Percentiles rank a stretch among this genome's conserved stretches.
Evolutionary conservation across 2,329 filamentous ascomycete genomes (phyloP).

Genomic region (Trichophyton schoenleinii): DNA sequence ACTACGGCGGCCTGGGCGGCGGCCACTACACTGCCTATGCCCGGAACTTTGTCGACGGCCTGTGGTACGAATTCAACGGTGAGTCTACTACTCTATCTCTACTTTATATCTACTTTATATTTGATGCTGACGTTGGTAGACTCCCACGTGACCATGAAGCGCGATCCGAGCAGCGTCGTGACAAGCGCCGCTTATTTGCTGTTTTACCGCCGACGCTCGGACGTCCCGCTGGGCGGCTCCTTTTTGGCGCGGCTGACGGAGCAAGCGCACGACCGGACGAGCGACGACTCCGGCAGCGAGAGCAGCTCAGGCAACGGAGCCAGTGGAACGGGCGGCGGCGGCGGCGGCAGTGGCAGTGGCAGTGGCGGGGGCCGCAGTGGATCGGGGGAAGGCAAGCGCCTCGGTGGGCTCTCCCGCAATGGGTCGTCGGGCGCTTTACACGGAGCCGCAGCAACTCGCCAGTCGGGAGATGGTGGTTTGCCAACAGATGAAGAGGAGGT

Average conservation of each 20-base stretch:
- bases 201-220: constrained; percentile 83
- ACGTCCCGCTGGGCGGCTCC: constrained; percentile 63
- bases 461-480: constrained; percentile 50
- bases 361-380: constrained; percentile 12
- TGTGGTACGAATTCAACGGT: constrained; percentile 98
- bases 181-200: constrained; percentile 76
- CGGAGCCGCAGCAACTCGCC: constrained; percentile 65
- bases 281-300: constrained; percentile 34
- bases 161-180: constrained; percentile 51
- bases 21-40: constrained; percentile 94
- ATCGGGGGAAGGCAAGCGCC: constrained; percentile 74
- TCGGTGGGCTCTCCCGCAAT: constrained; percentile 77
- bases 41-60: constrained; percentile 75
- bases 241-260: constrained; percentile 59
- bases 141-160: constrained; percentile 53
- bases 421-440: constrained; percentile 80
- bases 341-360: too few species aligned
- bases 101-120: neutral
- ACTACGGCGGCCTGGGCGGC: constrained; percentile 83
- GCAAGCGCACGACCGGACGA: constrained; percentile 44
- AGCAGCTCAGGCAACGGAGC: constrained; percentile 21
- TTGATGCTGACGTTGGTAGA: constrained; percentile 41
- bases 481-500: constrained; percentile 27
- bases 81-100: constrained; percentile 26
- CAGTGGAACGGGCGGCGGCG: too few species aligned